phyloP scores from a whole-genome alignment of 805 yeast species.

The Ogataea parapolymorpha region DNA sequence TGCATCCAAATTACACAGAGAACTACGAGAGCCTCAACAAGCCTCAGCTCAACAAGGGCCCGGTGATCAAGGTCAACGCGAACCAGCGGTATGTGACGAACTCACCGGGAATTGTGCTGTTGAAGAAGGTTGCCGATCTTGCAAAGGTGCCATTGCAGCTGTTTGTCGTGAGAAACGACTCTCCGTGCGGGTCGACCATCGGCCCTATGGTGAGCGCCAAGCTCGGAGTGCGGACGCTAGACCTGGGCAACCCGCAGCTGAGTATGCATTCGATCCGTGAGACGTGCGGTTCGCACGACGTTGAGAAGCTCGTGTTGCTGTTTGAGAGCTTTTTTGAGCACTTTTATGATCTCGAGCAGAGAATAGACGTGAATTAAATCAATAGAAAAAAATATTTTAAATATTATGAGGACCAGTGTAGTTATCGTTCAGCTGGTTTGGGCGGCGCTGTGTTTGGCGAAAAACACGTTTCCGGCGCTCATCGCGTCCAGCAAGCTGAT shows the following conservation, averaged over 20 bases:
- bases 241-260: conserved; percentile 86
- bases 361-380: conserved; percentile 36
- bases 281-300: conserved; percentile 79
- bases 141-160: conserved; percentile 81
- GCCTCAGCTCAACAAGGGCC: conserved; percentile 84
- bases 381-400: conserved; percentile 1
- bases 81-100: conserved; percentile 95
- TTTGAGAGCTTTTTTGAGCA: conserved; percentile 60
- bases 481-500: conserved; percentile 27
- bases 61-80: conserved; percentile 90
- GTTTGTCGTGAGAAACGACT: conserved; percentile 89
- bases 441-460: conserved; percentile 2
- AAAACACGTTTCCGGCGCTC: conserved; percentile 27
- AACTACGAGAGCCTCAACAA: conserved; percentile 75
- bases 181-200: conserved; percentile 94
- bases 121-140: conserved; percentile 65
- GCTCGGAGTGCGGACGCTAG: conserved; percentile 82
- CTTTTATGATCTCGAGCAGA: conserved; percentile 39
- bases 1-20: conserved; percentile 84
- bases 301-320: conserved; percentile 56
- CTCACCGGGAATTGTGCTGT: conserved; percentile 78
- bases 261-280: conserved; percentile 95
- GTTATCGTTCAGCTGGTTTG: not conserved
- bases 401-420: not conserved
- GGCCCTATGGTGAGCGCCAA: conserved; percentile 91